Evolutionary conservation across 768 basidiomycete genomes (phyloP).

Genomic region (Boletus bicolor): DNA sequence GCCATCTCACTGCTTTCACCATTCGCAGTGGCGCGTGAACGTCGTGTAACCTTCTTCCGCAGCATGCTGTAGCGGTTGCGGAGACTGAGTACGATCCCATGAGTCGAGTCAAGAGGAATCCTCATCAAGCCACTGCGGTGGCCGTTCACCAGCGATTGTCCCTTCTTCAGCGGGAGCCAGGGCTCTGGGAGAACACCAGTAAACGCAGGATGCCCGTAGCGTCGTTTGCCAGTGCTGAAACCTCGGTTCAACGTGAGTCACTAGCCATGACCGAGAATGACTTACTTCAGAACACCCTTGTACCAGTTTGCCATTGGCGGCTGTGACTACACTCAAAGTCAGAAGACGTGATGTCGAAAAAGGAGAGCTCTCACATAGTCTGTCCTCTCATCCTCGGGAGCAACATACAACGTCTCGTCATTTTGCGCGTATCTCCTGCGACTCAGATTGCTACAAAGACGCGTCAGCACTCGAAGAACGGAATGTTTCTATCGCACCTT

Average conservation of each 20-base stretch:
- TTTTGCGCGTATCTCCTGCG: slow-evolving; percentile 87
- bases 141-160: slow-evolving; percentile 67
- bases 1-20: slow-evolving; percentile 1
- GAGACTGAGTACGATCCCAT: slow-evolving; percentile 80
- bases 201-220: slow-evolving; percentile 93
- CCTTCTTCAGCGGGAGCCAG: slow-evolving; percentile 90
- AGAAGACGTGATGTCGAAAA: not conserved
- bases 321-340: slow-evolving; percentile 60
- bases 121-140: slow-evolving; percentile 33
- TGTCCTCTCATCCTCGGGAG: slow-evolving; percentile 89
- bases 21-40: slow-evolving; percentile 1
- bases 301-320: slow-evolving; percentile 98
- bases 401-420: slow-evolving; percentile 93
- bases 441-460: slow-evolving; percentile 66
- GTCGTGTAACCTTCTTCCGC: slow-evolving; percentile 33
- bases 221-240: slow-evolving; percentile 82
- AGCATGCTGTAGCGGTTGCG: slow-evolving; percentile 64
- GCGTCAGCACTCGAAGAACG: not conserved
- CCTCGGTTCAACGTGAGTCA: slow-evolving; percentile 1
- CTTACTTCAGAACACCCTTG: slow-evolving; percentile 85
- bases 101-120: slow-evolving; percentile 40
- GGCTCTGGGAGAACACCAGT: slow-evolving; percentile 91
- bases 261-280: not conserved
- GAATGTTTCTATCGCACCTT: slow-evolving; percentile 45
- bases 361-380: slow-evolving; percentile 61